Base-by-base conservation (phyloP, 2,329 filamentous ascomycete genomes). In the Paraconiothyrium brasiliense region DNA sequence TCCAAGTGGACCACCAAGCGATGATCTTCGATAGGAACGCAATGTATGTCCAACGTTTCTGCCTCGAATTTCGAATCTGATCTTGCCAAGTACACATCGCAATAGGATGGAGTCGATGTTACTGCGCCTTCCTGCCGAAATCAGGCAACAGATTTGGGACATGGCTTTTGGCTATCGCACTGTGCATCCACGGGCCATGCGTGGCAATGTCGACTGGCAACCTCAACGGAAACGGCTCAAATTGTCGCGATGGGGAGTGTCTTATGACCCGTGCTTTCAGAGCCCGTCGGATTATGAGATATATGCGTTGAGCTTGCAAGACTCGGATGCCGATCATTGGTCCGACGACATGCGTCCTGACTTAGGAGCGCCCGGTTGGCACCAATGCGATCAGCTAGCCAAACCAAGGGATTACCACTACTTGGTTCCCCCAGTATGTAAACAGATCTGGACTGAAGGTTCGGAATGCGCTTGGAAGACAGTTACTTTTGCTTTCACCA, bases 381-480 rank as follows among this genome's bases (percentile, higher is more conserved):
- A 56, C 20, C 7, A 37, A 8, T 56, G 54, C 20, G 54, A 48
- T 37, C 11, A 30, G 10, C 41, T 37, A 20, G 14, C 32, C n/a
- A 47, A 13, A 6, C 54, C 41, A 32, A 56, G 54, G 43, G 14
- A 8, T 22, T 37, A 32, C 11, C 43, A 56, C 32, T 56, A 56
- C 41, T n/a, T 56, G 16, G 43, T 56, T 47, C 54, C 54, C 16
- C 54, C 54, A 10, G 43, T 56, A 6, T 56, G 54, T 27, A 56
- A 56, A 22, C 54, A 56, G 20, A 10, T 56, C 3, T 56, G 54
- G 54, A 48, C 34, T 4, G 54, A 56, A 27, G 54, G 43, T 30
- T 56, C 54, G 11, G 43, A 47, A 32, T 48, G 54, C 41, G 54
- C 43, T 11, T 56, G 54, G 54, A 47, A 56, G 20, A 56, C 54